Percentiles rank a stretch among this genome's conserved stretches.
Conservation (phyloP, 176 grass and related monocot genomes). For the Themeda triandra region DNA sequence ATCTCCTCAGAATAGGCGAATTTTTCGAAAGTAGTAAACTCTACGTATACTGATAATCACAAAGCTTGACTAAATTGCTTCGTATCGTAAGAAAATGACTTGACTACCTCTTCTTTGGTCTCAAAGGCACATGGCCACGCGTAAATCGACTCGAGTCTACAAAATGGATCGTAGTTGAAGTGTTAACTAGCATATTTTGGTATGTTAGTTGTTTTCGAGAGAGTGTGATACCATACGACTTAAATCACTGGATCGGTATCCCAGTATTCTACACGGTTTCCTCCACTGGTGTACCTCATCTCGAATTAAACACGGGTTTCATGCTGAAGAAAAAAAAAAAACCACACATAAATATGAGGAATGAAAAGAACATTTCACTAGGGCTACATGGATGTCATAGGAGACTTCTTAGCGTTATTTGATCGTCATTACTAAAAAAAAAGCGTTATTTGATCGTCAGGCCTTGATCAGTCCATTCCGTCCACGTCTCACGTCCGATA, state of each 20-base stretch:
- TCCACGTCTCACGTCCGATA: too few species aligned
- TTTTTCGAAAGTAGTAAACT: background rate
- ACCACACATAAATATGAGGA: background rate
- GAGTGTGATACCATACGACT: background rate
- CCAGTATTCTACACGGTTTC: conserved; percentile 9
- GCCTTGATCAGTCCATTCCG: background rate
- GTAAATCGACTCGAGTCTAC: background rate
- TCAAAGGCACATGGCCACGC: background rate
- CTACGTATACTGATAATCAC: background rate
- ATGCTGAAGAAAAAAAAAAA: background rate
- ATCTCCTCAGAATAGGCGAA: background rate
- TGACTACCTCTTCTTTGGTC: background rate
- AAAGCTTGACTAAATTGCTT: background rate
- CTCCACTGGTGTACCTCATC: background rate
- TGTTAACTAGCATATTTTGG: background rate
- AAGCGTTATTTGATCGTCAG: background rate
- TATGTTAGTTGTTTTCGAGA: background rate
- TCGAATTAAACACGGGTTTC: conserved; percentile 4
- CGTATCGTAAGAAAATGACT: background rate
- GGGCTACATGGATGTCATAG: too few species aligned
- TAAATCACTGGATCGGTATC: background rate
- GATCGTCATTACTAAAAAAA: too few species aligned
- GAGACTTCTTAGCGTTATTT: background rate
- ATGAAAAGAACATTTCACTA: background rate
- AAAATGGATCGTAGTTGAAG: background rate